Evolutionary conservation across 176 grass and related monocot species (phyloP), one percentile per base, ranked within the genome.

Genomic region (Eleusine indica): DNA sequence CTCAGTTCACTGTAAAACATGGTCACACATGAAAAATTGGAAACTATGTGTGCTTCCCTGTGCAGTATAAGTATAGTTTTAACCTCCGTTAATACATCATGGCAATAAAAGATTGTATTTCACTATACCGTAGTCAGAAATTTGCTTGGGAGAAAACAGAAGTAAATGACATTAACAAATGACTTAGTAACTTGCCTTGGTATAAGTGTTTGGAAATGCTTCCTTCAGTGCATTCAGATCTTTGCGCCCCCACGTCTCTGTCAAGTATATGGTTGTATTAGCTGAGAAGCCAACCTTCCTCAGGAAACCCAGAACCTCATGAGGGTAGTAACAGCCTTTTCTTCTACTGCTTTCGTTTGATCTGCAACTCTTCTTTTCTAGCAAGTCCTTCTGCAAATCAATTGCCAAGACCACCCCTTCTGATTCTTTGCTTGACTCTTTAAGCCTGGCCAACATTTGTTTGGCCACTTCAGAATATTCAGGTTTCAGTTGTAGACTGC

Each of bases 221-320:
- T 90, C 83, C 79, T 92, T 97, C 39, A 94, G 79, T 69, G 83
- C 70, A 80, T 86, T 88, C 58, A 97, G 73, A 48, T 69, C 87
- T 60, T 92, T 85, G 82, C 90, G 87, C 94, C 91, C 92, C 91
- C 85, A 88, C 5, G 87, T 92, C 83, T 97, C 88, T 28, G 94
- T 97, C 62, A 97, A 80, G 84, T 97, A 97, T 64, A 97, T 84
- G 29, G 90, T 89, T 54, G 91, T 81, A 70, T 97, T 84, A 54
- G 67, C 85, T 74, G 77, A 61, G 68, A 94, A 94, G 47, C 91
- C 85, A 69, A 97, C 68, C 56, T 86, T 92, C 82, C 85, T 90
- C 47, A 97, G 71, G 80, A 97, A 94, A 61, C 83, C 66, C n/a
- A 79, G 62, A 88, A 97, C 82, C 84, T 97, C 89, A 17, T 83